Evolutionary conservation across 2,329 filamentous ascomycete genomes (phyloP).

Genomic region (Microcyclospora pomicola): DNA sequence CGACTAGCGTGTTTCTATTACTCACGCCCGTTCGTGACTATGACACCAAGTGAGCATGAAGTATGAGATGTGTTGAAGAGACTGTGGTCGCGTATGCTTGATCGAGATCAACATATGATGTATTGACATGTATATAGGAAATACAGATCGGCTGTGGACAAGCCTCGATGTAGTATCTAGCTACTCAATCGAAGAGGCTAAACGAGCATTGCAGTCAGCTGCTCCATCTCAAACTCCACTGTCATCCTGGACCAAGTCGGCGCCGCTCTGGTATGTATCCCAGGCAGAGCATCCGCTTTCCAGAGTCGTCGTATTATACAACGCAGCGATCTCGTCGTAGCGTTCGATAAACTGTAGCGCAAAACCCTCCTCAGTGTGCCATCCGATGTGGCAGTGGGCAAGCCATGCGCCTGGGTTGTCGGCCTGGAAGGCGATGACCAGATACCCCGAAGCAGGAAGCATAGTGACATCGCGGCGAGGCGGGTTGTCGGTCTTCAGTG

Average conservation of each 20-base stretch:
- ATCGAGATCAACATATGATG: too few relatives aligned
- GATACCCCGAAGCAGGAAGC: conserved; percentile 19
- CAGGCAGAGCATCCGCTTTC: neutral
- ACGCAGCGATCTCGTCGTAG: conserved; percentile 3
- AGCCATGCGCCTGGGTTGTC: conserved; percentile 23
- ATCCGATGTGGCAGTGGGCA: conserved; percentile 17
- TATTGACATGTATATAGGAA: too few relatives aligned
- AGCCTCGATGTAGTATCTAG: too few relatives aligned
- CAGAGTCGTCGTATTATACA: conserved; percentile 1
- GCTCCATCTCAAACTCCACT: neutral
- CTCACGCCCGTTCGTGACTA: too few relatives aligned
- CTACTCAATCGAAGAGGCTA: too few relatives aligned
- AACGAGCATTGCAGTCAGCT: too few relatives aligned
- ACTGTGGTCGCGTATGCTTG: too few relatives aligned
- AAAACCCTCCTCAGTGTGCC: conserved; percentile 20
- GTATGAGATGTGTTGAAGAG: too few relatives aligned
- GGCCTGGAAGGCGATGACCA: conserved; percentile 21
- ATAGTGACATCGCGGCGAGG: conserved; percentile 20
- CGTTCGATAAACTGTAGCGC: conserved; percentile 17
- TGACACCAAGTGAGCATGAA: too few relatives aligned
- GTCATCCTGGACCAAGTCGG: conserved; percentile 1
- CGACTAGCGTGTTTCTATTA: too few relatives aligned
- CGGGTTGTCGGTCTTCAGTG: conserved; percentile 21
- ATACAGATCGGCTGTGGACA: too few relatives aligned
- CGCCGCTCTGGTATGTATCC: neutral